phyloP scores from a whole-genome alignment of 495 filamentous ascomycete species.

The Aspergillus ostianus region DNA sequence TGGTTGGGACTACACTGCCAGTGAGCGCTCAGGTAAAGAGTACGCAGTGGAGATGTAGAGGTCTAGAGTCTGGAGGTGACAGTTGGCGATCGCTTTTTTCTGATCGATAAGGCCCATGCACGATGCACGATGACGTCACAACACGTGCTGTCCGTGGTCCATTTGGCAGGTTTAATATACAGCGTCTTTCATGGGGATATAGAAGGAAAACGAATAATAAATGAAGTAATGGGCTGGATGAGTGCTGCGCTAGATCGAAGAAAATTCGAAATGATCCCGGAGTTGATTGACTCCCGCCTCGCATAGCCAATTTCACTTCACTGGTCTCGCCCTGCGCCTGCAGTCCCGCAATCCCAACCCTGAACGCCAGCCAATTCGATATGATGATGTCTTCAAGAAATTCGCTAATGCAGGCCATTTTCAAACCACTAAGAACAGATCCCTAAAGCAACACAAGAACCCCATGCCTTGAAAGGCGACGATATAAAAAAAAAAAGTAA shows the following conservation, averaged over 20 bases:
- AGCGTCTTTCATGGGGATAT: not conserved
- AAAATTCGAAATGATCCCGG: not conserved
- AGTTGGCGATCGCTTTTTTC: not conserved
- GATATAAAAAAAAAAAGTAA: constrained; percentile 11
- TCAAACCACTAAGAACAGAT: constrained; percentile 25
- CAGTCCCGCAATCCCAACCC: constrained; percentile 10
- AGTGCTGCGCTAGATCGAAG: not conserved
- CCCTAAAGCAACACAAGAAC: constrained; percentile 9
- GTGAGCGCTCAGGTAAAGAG: not conserved
- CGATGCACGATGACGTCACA: not conserved
- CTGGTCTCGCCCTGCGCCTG: constrained; percentile 10
- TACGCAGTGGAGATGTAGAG: not conserved
- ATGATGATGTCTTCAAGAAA: constrained; percentile 22
- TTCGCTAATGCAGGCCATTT: constrained; percentile 40
- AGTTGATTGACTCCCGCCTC: not conserved
- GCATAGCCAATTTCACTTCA: not conserved
- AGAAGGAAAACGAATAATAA: not conserved
- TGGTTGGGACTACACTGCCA: constrained; percentile 10
- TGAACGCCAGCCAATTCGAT: constrained; percentile 37
- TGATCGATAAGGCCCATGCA: not conserved
- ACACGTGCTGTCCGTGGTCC: not conserved
- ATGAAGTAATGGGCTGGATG: not conserved
- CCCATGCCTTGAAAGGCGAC: constrained; percentile 9
- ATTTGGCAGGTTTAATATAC: not conserved
- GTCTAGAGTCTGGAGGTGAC: not conserved